Evolutionary conservation across 176 grass and related monocot species (phyloP).

Genomic region (Cenchrus fungigraminus): DNA sequence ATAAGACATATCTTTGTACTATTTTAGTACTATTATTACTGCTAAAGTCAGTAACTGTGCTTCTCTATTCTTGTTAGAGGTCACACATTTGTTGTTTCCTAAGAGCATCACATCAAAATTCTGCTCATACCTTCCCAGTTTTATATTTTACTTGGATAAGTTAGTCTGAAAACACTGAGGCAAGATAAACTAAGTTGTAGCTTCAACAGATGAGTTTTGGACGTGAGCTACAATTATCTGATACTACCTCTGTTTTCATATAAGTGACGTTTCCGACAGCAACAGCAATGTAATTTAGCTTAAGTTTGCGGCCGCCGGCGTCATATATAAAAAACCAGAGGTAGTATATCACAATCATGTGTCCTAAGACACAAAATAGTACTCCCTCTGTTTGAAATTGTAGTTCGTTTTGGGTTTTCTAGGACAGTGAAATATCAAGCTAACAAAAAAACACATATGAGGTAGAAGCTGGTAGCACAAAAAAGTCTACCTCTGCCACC

Average conservation of each 20-base stretch:
- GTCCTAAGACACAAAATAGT: not conserved
- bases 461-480: conserved; percentile 4
- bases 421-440: conserved; percentile 12
- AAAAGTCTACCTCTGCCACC: conserved; percentile 16
- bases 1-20: not conserved
- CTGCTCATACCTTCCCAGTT: not conserved
- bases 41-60: not conserved
- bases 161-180: conserved; percentile 18
- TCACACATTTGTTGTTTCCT: not conserved
- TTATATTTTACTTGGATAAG: conserved; percentile 33
- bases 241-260: not conserved
- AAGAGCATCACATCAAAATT: not conserved
- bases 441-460: conserved; percentile 32
- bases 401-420: too few relatives aligned
- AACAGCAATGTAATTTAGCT: too few relatives aligned
- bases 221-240: conserved; percentile 1
- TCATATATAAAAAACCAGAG: too few relatives aligned
- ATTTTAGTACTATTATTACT: not conserved
- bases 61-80: not conserved
- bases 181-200: conserved; percentile 21
- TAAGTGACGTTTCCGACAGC: too few relatives aligned
- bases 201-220: not conserved
- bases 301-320: too few relatives aligned
- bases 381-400: too few relatives aligned
- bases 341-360: not conserved